Conservation (phyloP, 1,284 basidiomycete species). For the Somion occarium region DNA sequence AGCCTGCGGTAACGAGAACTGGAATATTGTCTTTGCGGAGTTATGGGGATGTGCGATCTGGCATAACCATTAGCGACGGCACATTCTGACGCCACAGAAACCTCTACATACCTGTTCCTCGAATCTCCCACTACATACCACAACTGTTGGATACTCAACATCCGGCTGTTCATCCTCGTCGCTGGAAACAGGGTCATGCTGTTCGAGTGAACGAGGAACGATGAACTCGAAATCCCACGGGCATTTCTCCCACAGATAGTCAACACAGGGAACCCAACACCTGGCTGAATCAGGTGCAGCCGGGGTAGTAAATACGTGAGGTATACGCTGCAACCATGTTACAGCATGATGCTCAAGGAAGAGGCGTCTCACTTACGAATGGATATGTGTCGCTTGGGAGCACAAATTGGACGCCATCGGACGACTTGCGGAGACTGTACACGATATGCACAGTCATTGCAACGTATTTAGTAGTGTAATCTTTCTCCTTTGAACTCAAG, state of each 20-base stretch:
- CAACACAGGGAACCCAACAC: constrained; percentile 97
- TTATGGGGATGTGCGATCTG: constrained; percentile 93
- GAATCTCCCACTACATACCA: constrained; percentile 91
- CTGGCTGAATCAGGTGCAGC: constrained; percentile 88
- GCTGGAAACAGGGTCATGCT: constrained; percentile 43
- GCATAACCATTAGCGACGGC: not conserved
- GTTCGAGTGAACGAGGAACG: constrained; percentile 84
- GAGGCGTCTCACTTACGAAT: constrained; percentile 54
- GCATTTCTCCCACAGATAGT: constrained; percentile 93
- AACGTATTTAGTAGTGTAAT: constrained; percentile 56
- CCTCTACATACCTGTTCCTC: constrained; percentile 86
- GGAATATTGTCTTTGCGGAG: constrained; percentile 91
- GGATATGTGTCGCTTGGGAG: constrained; percentile 77
- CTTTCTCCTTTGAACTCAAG: constrained; percentile 13
- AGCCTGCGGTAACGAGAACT: constrained; percentile 84
- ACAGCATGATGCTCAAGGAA: constrained; percentile 13
- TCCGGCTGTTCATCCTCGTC: constrained; percentile 54
- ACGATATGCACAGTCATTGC: constrained; percentile 75
- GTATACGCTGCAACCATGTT: constrained; percentile 60
- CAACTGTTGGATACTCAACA: constrained; percentile 74
- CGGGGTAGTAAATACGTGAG: constrained; percentile 90
- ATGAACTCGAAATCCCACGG: constrained; percentile 99
- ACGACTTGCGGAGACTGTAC: constrained; percentile 78
- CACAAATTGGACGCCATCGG: constrained; percentile 86
- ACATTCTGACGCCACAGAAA: not conserved